Conservation (phyloP, 306 rosid species). For the Alnus glutinosa region DNA sequence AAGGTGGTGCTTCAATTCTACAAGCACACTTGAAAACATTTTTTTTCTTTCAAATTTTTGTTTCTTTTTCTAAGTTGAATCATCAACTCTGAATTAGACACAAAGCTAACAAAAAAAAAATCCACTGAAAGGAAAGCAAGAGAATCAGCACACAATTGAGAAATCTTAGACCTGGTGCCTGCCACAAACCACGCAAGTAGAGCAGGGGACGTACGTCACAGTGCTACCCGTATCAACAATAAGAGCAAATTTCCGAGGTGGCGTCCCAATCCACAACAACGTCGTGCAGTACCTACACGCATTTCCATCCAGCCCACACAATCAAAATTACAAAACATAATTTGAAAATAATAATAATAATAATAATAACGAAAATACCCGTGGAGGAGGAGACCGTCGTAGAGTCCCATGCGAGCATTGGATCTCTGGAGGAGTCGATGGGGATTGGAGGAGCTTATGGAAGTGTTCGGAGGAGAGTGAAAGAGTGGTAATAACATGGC, state of each 20-base stretch:
- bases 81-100: not conserved
- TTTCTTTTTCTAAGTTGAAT: not conserved
- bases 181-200: constrained; percentile 81
- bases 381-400: constrained; percentile 85
- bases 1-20: not conserved
- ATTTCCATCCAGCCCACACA: constrained; percentile 1
- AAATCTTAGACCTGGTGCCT: constrained; percentile 48
- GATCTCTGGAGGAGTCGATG: constrained; percentile 76
- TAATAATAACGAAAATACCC: constrained; percentile 48
- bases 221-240: constrained; percentile 98
- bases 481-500: constrained; percentile 78
- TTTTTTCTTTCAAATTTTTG: not conserved
- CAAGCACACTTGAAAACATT: not conserved
- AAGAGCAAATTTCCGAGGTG: constrained; percentile 86
- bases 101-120: not conserved
- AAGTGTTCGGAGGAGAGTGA: constrained; percentile 47
- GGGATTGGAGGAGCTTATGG: constrained; percentile 29
- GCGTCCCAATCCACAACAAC: constrained; percentile 93
- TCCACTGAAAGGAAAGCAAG: no score
- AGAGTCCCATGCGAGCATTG: constrained; percentile 85
- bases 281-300: constrained; percentile 73
- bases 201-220: constrained; percentile 93
- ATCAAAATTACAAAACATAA: not conserved
- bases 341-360: no score
- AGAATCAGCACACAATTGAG: no score